phyloP scores from a whole-genome alignment of 306 rosid genomes.

The Delonix regia region DNA sequence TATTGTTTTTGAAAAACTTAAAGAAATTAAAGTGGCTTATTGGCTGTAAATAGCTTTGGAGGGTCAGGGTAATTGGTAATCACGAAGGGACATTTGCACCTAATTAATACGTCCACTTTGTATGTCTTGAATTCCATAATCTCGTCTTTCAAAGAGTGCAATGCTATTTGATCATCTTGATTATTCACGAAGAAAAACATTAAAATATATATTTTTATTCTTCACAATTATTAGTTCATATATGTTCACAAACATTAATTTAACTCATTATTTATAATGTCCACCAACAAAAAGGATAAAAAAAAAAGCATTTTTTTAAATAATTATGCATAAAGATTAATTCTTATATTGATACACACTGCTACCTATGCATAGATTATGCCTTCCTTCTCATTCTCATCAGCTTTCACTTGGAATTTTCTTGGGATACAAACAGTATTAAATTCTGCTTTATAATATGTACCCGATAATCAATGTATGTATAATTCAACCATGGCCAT shows the following conservation, averaged over 20 bases:
- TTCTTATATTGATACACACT: neutral
- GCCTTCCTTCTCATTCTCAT: neutral
- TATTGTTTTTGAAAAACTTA: too few species aligned
- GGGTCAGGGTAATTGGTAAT: slow-evolving; percentile 26
- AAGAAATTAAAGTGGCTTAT: neutral
- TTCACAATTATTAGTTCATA: too few species aligned
- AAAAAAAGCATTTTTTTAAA: too few species aligned
- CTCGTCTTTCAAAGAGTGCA: neutral
- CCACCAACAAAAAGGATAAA: too few species aligned
- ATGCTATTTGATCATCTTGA: too few species aligned
- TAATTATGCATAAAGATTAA: too few species aligned
- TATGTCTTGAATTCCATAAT: slow-evolving; percentile 35
- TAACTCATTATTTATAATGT: too few species aligned
- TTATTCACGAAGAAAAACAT: too few species aligned
- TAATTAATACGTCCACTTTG: slow-evolving; percentile 32
- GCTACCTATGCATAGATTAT: slow-evolving; percentile 29
- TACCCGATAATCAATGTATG: neutral
- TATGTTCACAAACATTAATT: too few species aligned
- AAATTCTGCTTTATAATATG: neutral
- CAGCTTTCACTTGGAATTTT: neutral
- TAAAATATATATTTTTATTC: too few species aligned
- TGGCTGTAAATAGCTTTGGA: neutral
- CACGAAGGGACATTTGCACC: neutral
- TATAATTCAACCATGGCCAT: neutral
- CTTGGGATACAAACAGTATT: slow-evolving; percentile 15